These are phyloP conservation scores for Terfezia claveryi DNA, from an alignment of 495 filamentous ascomycete species.

Conservation along the genomic window DNA sequence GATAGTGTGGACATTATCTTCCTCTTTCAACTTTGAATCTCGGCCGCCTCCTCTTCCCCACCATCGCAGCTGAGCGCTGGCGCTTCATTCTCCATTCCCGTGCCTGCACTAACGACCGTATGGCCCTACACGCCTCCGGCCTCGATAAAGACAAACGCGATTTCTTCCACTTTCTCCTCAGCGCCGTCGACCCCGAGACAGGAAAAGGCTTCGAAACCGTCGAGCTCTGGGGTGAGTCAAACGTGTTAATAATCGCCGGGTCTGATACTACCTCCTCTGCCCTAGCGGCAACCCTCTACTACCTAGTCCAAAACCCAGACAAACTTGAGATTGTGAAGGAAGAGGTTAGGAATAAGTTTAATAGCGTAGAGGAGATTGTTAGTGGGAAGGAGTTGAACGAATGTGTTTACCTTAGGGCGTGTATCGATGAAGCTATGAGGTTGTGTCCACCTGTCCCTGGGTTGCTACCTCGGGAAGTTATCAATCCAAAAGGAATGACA, in stretches of 20 bases:
- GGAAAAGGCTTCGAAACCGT: constrained; percentile 19
- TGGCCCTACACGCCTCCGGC: constrained; percentile 19
- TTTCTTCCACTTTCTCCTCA: constrained; percentile 35
- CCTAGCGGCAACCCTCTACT: constrained; percentile 37
- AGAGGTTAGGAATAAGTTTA: constrained; percentile 34
- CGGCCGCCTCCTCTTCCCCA: constrained; percentile 36
- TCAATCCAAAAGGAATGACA: constrained; percentile 28
- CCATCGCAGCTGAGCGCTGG: constrained; percentile 33
- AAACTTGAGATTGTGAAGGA: constrained; percentile 25
- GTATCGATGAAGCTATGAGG: constrained; percentile 43
- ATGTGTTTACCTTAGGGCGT: constrained; percentile 36
- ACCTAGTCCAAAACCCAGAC: constrained; percentile 31
- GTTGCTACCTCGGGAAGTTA: constrained; percentile 33
- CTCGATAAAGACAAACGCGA: constrained; percentile 12
- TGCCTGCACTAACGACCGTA: constrained; percentile 33
- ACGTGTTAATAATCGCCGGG: constrained; percentile 23
- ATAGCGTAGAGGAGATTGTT: constrained; percentile 32
- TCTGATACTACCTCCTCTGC: constrained; percentile 39
- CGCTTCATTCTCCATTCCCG: constrained; percentile 39
- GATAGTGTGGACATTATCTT: constrained; percentile 37
- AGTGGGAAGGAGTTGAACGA: constrained; percentile 27
- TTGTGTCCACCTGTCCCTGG: constrained; percentile 39
- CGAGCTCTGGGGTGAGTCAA: constrained; percentile 20
- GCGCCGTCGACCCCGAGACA: constrained; percentile 35
- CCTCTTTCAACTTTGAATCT: constrained; percentile 32